phyloP scores from a whole-genome alignment of 768 basidiomycete genomes.

The Suillus hirtellus region DNA sequence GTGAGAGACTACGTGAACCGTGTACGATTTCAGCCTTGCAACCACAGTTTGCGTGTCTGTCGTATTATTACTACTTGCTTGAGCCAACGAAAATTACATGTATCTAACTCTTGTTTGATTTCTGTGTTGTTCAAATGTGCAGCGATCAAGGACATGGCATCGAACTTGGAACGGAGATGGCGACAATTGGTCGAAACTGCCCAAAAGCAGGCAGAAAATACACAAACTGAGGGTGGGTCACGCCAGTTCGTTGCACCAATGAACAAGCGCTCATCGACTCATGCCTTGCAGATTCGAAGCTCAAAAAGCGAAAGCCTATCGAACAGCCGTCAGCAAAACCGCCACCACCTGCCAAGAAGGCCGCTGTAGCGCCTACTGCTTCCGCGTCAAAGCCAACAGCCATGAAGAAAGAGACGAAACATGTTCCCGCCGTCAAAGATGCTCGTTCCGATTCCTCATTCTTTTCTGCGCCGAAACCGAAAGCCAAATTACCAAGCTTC shows the following conservation, averaged over 20 bases:
- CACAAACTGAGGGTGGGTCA: conserved; percentile 72
- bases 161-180: conserved; percentile 85
- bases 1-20: conserved; percentile 25
- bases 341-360: conserved; percentile 66
- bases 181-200: conserved; percentile 59
- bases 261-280: conserved; percentile 24
- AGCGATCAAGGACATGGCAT: conserved; percentile 95
- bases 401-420: conserved; percentile 60
- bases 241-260: conserved; percentile 41
- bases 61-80: conserved; percentile 30
- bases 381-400: conserved; percentile 30
- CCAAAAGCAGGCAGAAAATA: conserved; percentile 42
- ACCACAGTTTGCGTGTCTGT: conserved; percentile 30
- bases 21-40: conserved; percentile 29
- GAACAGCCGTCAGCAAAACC: conserved; percentile 49
- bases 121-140: conserved; percentile 42
- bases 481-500: conserved; percentile 82
- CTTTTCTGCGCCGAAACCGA: conserved; percentile 85
- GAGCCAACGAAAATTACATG: conserved; percentile 38
- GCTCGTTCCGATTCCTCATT: conserved; percentile 86
- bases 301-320: conserved; percentile 75
- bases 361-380: conserved; percentile 40
- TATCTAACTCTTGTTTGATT: conserved; percentile 66
- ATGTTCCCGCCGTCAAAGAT: conserved; percentile 54
- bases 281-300: conserved; percentile 46